Base-by-base conservation (phyloP, 2,329 filamentous ascomycete genomes). In the Fusarium neocosmosporiellum region DNA sequence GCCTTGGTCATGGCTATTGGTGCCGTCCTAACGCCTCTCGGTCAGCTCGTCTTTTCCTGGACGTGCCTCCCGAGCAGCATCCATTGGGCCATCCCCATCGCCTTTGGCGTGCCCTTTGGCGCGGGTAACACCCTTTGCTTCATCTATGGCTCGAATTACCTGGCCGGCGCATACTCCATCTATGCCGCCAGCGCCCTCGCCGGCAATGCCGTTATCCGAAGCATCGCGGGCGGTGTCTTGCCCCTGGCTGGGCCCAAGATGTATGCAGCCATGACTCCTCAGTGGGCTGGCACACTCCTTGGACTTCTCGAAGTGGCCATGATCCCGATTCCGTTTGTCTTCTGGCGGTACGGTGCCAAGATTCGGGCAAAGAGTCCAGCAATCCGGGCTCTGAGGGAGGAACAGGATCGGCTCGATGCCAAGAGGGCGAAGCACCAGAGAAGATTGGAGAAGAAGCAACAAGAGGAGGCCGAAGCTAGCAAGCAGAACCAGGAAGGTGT, bases 31-130 rank as follows among this genome's bases (percentile, higher is more conserved):
- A 90, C 93, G 0, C 93, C 94, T 0, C 81, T 94, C 4, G 95
- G 95, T 18, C 92, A 98, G 81, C 88, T 98, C 27, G 92, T 92
- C 80, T 98, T 98, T 78, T 90, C 93, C 0, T 98, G 94, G 94
- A 97, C 95, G 0, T 95, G 92, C 69, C 89, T 94, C 0, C 95
- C 95, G 0, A 84, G 83, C 0, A 88, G 89, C 6, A 94, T 97
- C 34, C 95, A 94, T 79, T 97, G 93, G 92, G 90, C 94, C n/a
- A 86, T 90, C 22, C 92, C 94, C 1, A 92, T 97, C 57, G 84
- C 93, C 0, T 94, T 94, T 1, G 94, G 94, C 1, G 88, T 97
- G 7, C 92, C 92, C 0, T 97, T 96, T 75, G 94, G 94, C 11
- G 86, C 88, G 0, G 94, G 94, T 0, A 96, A 96, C 76, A 91